A percentile compares a stretch with the other conserved stretches of the same genome.
These are phyloP conservation scores for Pisolithus albus DNA, from an alignment of 768 basidiomycete species.

Conservation along the genomic window DNA sequence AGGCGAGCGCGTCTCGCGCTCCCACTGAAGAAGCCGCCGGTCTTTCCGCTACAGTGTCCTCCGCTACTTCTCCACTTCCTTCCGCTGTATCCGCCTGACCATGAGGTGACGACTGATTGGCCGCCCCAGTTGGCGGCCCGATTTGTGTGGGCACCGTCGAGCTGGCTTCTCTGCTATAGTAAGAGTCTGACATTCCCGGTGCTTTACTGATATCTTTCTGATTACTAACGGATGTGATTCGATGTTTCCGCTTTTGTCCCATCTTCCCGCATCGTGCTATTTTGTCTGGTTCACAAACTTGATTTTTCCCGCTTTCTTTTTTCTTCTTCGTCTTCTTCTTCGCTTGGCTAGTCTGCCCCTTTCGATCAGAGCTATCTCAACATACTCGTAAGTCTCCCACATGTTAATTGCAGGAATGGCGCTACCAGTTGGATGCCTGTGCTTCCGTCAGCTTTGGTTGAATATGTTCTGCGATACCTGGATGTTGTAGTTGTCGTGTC, in stretches of 20 bases:
- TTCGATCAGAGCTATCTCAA: conserved; percentile 6
- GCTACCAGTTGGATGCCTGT: conserved; percentile 8
- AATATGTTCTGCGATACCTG: conserved; percentile 31
- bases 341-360: no score
- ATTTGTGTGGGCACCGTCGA: conserved; percentile 18
- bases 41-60: conserved; percentile 18
- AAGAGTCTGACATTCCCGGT: background rate
- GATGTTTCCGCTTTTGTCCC: background rate
- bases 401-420: conserved; percentile 18
- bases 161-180: no score
- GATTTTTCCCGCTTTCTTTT: background rate
- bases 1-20: conserved; percentile 13
- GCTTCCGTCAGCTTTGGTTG: conserved; percentile 18
- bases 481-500: conserved; percentile 31
- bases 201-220: conserved; percentile 8
- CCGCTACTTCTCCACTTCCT: conserved; percentile 25
- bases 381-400: conserved; percentile 20
- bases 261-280: conserved; percentile 14
- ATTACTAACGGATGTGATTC: conserved; percentile 5
- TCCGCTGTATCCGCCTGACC: conserved; percentile 24
- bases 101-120: conserved; percentile 4
- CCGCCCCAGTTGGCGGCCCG: background rate
- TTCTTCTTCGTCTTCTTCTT: conserved; percentile 4
- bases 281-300: conserved; percentile 4
- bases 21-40: conserved; percentile 17